Evolutionary conservation across 129 eudicot genomes (phyloP), one percentile per base, ranked within the genome.

Genomic region (Apium graveolens): DNA sequence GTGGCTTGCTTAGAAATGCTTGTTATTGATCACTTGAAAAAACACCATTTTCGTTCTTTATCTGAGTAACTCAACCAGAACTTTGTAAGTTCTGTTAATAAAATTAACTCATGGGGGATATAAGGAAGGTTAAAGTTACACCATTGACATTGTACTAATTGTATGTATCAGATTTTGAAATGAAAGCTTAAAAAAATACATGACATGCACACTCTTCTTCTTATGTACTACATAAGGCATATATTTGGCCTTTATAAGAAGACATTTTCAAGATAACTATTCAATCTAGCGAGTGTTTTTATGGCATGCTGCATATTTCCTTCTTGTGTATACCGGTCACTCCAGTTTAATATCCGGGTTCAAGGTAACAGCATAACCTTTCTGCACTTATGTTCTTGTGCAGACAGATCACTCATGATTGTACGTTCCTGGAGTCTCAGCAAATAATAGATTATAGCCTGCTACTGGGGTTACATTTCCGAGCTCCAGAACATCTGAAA

Each of bases 401-500:
- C 89, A 94, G 98, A 75, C 98, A 94, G 82, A 81, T 94, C 77
- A 82, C 80, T 68, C 81, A 91, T 63, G 98, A 94, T 88, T 86
- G 93, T 83, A 70, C 51, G 80, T 94, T 94, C 81, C 78, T 94
- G 72, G 92, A 91, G 84, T 89, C 97, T 81, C 97, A 94, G 76
- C 80, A 83, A 12, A 85, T 94, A 81, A 90, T 94, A 51, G 98
- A 94, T 81, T 94, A 94, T 72, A 94, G 98, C 88, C 97, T 94
- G 81, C 96, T 94, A 55, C 70, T 94, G 82, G 98, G 98, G 32
- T 78, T 94, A 83, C 98, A 94, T 88, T 94, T 94, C 83, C 85
- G 98, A 82, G 98, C 98, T 78, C 98, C 98, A 29, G 98, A 93
- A 81, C 91, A 93, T 85, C 82, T 93, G 71, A 91, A 76, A 80